Base-by-base conservation (phyloP, 768 basidiomycete species). In the Sarcodon aspratus region DNA sequence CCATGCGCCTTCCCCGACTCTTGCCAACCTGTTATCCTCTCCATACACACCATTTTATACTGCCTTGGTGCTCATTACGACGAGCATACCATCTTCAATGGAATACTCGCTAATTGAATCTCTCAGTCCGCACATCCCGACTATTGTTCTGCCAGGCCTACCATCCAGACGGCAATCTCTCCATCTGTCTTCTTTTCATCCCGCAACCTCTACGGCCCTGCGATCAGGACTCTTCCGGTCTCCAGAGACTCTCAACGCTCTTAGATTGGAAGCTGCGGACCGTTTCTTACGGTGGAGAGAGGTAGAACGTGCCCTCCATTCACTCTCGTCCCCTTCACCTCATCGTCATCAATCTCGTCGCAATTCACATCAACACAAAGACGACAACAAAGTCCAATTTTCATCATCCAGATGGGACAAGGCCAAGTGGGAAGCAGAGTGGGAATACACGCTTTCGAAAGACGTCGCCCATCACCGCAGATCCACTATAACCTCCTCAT, bases 211-310 rank as follows among this genome's bases (percentile, higher is more conserved):
- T 1, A 58, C 69, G 7, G 71, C 76, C 1, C 69, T 86, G 9
- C 76, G 82, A 10, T 61, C 60, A 31, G 80, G 79, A 9, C 64
- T 86, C 10, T 83, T 86, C 62, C 76, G 71, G 52, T 75, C 79
- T 1, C 81, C 82, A 0, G 80, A 79, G 50, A 80, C 72, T 0
- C 67, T 85, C 9, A 66, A 71, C 1, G 58, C 68, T 1, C 66
- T 86, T 32, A 75, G 85, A 33, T 66, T 63, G 13, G 84, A 85
- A 61, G 82, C 82, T 0, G 71, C 78, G 0, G 80, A 84, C 50
- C 73, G 84, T 15, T 86, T 85, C 61, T 60, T 85, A 49, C 73
- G 75, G 32, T 86, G 84, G 84, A 68, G 81, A 33, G 84, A 85
- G 59, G 75, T 85, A 27, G 79, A 83, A 52, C 69, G 72, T 15